Conservation (phyloP, 2,329 filamentous ascomycete genomes). For the Aureobasidium sp. region DNA sequence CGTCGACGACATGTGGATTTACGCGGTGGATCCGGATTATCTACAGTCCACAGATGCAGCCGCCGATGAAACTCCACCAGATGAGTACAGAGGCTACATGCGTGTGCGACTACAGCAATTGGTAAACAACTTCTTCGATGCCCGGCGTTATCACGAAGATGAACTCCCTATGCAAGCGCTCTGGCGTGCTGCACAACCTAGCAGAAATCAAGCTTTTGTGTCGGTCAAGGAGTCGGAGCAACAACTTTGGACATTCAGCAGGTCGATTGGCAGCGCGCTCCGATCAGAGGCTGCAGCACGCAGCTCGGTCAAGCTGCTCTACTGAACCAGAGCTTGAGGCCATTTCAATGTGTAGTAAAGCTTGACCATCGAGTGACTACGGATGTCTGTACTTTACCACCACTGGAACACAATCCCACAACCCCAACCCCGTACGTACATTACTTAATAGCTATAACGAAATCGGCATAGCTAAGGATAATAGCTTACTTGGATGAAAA, state of each 20-base stretch:
- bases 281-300: not conserved
- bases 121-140: constrained; percentile 15
- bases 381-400: no score
- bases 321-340: not conserved
- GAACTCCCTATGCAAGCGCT: constrained; percentile 4
- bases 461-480: no score
- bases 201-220: constrained; percentile 11
- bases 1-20: constrained; percentile 9
- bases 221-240: constrained; percentile 1
- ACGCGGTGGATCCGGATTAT: constrained; percentile 13
- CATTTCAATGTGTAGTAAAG: no score
- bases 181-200: constrained; percentile 12
- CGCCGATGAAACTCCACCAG: not conserved
- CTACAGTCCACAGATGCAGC: not conserved
- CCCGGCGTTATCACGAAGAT: constrained; percentile 7
- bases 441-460: no score
- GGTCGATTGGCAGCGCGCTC: not conserved
- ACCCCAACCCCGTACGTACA: no score
- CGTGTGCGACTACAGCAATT: constrained; percentile 15
- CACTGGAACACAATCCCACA: no score
- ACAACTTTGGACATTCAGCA: not conserved
- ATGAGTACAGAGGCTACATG: constrained; percentile 14
- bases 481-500: no score
- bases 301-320: not conserved
- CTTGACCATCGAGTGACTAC: no score